Evolutionary conservation across 306 rosid genomes (phyloP).

Genomic region (Hippophae gyantsensis): DNA sequence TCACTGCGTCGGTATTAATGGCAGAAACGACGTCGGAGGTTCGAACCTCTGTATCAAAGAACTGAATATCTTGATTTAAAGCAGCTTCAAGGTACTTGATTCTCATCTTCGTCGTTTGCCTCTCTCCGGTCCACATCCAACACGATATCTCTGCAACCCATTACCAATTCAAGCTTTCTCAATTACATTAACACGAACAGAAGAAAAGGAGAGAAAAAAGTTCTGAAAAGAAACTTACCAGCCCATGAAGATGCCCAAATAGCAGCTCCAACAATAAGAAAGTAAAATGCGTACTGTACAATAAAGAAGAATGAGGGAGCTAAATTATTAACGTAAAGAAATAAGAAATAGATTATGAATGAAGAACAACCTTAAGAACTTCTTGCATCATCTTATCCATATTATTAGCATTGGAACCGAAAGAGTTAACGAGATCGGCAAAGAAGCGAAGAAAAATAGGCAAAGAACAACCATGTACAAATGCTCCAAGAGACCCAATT

Average conservation of each 20-base stretch:
- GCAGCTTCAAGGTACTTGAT: slow-evolving; percentile 88
- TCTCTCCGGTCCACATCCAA: slow-evolving; percentile 99
- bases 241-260: slow-evolving; percentile 99
- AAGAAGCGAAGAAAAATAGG: slow-evolving; percentile 91
- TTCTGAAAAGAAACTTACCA: slow-evolving; percentile 34
- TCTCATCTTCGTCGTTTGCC: slow-evolving; percentile 95
- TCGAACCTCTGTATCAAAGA: slow-evolving; percentile 82
- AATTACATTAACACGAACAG: slow-evolving; percentile 1
- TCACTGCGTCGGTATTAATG: slow-evolving; percentile 79
- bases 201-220: slow-evolving; percentile 3
- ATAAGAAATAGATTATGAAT: slow-evolving; percentile 4
- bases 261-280: slow-evolving; percentile 95
- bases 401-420: slow-evolving; percentile 77
- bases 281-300: slow-evolving; percentile 91
- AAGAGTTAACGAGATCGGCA: slow-evolving; percentile 95
- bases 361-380: slow-evolving; percentile 58
- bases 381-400: slow-evolving; percentile 80
- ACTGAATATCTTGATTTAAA: slow-evolving; percentile 79
- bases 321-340: background rate
- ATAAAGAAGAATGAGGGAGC: slow-evolving; percentile 1
- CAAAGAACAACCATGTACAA: slow-evolving; percentile 87
- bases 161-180: slow-evolving; percentile 6
- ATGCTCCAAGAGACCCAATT: slow-evolving; percentile 81
- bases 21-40: slow-evolving; percentile 93
- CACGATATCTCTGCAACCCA: slow-evolving; percentile 79